A percentile compares a stretch with the other conserved stretches of the same genome.
These are phyloP conservation scores for Pyricularia sp. DNA, from an alignment of 2,329 filamentous ascomycete species.

Conservation along the genomic window DNA sequence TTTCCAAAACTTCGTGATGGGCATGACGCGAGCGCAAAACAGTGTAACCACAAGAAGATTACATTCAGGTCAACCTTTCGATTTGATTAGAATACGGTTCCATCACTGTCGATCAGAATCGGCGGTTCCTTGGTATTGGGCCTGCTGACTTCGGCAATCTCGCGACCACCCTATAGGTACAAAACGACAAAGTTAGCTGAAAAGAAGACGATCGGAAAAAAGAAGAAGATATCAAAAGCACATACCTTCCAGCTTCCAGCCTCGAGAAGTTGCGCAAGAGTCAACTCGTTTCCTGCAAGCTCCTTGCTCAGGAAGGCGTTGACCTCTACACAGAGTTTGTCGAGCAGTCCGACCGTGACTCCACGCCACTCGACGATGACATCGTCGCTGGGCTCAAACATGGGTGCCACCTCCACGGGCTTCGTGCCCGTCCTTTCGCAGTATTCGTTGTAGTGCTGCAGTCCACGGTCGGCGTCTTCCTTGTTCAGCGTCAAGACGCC, in stretches of 20 bases:
- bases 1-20: background rate
- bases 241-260: slow-evolving; percentile 95
- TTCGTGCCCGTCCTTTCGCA: slow-evolving; percentile 58
- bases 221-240: background rate
- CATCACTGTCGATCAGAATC: slow-evolving; percentile 91
- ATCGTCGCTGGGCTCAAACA: slow-evolving; percentile 46
- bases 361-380: slow-evolving; percentile 55
- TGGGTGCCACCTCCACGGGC: slow-evolving; percentile 38
- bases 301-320: slow-evolving; percentile 50
- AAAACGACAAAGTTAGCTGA: background rate
- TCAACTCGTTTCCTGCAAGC: slow-evolving; percentile 59
- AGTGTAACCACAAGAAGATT: background rate
- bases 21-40: background rate
- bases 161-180: slow-evolving; percentile 60
- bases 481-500: slow-evolving; percentile 38
- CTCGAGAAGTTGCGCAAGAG: slow-evolving; percentile 78
- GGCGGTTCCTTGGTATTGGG: slow-evolving; percentile 95
- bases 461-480: slow-evolving; percentile 27
- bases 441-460: slow-evolving; percentile 44
- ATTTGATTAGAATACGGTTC: slow-evolving; percentile 60
- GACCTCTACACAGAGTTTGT: slow-evolving; percentile 37
- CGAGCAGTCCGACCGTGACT: slow-evolving; percentile 47
- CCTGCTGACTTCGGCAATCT: slow-evolving; percentile 87
- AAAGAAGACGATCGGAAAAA: slow-evolving; percentile 5
- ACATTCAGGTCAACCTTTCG: background rate